Evolutionary conservation across 1,284 basidiomycete species (phyloP), one percentile per base, ranked within the genome.

Genomic region (Tremellales sp.): DNA sequence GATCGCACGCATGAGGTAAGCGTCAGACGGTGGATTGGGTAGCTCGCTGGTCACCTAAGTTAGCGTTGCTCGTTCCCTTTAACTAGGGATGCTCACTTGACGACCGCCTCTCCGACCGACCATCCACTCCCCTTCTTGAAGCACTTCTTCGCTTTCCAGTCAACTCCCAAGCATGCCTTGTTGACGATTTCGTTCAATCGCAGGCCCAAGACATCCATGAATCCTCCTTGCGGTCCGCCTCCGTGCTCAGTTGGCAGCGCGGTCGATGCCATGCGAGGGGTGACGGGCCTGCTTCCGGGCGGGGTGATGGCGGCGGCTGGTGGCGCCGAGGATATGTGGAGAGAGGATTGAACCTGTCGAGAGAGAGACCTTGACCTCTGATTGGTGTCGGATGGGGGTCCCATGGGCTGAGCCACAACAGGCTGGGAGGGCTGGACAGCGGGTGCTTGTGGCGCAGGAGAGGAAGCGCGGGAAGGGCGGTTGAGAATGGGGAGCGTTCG

Each of bases 401-500:
- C 56, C 60, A 12, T 45, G 36, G 14, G 54, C 58, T 16, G 57
- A n/a, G n/a, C n/a, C n/a, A n/a, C n/a, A n/a, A n/a, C 60, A 13
- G 61, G 48, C 13, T 51, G 50, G 19, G 47, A 45, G 26, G 48
- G 42, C 40, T 63, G 57, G 26, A 60, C 60, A 19, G 63, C 54
- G 12, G 64, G 50, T 16, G n/a, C n/a, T n/a, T n/a, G n/a, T n/a
- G 68, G 64, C 7, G 63, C 68, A 4, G 71, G 71, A 9, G 70
- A 69, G 14, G 67, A 48, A 14, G 70, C 61, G 37, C 71, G 63
- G 16, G 70, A 71, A n/a, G 70, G 70, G 22, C 70, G 64, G 57
- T 70, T 66, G 51, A 73, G 69, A 43, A 73, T 68, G 33, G 70
- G 70, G 24, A 73, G 66, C 19, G 70, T 68, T 40, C 68, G 70